A percentile compares a stretch with the other conserved stretches of the same genome.
Conservation (phyloP, 73 alveolate genomes). For the Paramecium octaurelia region DNA sequence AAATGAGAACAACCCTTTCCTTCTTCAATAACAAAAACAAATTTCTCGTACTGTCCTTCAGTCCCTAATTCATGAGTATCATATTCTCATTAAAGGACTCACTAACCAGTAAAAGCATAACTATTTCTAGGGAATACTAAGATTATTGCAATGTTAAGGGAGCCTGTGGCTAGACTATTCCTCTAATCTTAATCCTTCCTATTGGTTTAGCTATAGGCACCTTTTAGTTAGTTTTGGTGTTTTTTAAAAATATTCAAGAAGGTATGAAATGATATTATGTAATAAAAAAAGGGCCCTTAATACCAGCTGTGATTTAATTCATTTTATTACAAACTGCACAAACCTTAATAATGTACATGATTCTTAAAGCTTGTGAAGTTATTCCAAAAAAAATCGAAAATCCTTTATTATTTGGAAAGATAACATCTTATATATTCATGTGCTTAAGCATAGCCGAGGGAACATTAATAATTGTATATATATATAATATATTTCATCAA, state of each 20-base stretch:
- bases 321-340: background rate
- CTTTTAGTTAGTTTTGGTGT: background rate
- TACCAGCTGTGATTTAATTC: background rate
- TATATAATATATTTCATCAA: background rate
- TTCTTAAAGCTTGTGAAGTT: background rate
- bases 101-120: background rate
- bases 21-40: background rate
- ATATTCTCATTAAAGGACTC: background rate
- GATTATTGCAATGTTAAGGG: constrained; percentile 45
- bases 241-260: background rate
- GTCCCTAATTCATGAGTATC: background rate
- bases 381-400: constrained; percentile 33
- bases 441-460: background rate
- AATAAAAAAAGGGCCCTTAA: background rate
- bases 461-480: background rate
- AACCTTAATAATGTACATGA: background rate
- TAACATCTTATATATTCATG: constrained; percentile 20
- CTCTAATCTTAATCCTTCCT: background rate
- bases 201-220: background rate
- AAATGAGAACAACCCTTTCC: background rate
- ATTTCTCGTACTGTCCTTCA: background rate
- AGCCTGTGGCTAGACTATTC: constrained; percentile 34
- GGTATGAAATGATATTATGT: background rate
- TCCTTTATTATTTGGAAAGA: constrained; percentile 22
- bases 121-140: background rate